These are phyloP conservation scores for Persicaria tinctoria DNA, from an alignment of 148 eudicot genomes.

Conservation along the genomic window DNA sequence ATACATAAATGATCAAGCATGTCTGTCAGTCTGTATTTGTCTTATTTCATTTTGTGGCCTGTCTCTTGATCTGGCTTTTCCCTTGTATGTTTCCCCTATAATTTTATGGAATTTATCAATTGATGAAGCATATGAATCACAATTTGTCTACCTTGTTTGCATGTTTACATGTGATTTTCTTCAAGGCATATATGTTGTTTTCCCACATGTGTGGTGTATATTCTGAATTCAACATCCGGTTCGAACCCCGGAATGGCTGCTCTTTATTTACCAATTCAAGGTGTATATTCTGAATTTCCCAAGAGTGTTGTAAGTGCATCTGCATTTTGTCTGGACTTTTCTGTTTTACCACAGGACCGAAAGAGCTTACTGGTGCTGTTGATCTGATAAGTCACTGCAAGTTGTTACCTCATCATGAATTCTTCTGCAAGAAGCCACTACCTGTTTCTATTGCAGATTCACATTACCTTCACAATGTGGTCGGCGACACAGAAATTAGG, in stretches of 20 bases:
- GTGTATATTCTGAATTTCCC: background rate
- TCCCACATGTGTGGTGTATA: background rate
- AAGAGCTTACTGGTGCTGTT: conserved; percentile 91
- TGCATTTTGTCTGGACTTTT: background rate
- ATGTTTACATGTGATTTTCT: background rate
- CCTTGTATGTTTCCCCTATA: background rate
- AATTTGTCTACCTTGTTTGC: background rate
- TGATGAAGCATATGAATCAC: background rate
- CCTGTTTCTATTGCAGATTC: conserved; percentile 81
- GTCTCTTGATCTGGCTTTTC: background rate
- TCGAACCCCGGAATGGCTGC: no score
- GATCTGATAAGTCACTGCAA: conserved; percentile 89
- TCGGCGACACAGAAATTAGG: conserved; percentile 88
- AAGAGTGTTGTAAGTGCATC: background rate
- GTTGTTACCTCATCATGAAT: conserved; percentile 81
- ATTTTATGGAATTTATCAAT: background rate
- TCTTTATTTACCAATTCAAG: no score
- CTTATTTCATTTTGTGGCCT: no score
- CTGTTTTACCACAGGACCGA: conserved; percentile 48
- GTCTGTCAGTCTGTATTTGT: background rate
- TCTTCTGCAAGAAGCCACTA: conserved; percentile 94
- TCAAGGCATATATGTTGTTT: background rate
- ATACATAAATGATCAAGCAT: no score
- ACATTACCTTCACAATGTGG: conserved; percentile 93
- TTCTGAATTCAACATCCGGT: no score